Evolutionary conservation across 2,329 filamentous ascomycete genomes (phyloP).

Genomic region (Ophiocordyceps sinensis): DNA sequence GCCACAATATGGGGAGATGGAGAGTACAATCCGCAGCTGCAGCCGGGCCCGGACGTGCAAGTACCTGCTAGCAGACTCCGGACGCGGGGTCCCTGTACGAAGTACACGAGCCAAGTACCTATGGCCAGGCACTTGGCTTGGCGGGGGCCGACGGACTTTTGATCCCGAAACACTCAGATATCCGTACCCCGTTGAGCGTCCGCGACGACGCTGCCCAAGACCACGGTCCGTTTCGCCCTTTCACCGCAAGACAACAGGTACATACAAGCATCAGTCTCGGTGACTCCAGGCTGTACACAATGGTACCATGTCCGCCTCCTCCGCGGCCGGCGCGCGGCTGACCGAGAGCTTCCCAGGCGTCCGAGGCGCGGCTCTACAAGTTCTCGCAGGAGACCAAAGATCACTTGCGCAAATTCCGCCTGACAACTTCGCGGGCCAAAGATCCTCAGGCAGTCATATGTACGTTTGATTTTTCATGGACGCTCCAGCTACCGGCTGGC

Average conservation of each 20-base stretch:
- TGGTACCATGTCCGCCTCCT: not conserved
- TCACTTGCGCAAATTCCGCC: constrained; percentile 84
- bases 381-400: constrained; percentile 85
- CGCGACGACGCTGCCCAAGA: not conserved
- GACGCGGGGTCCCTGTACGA: too few relatives aligned
- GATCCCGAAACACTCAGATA: not conserved
- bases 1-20: too few relatives aligned
- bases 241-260: too few relatives aligned
- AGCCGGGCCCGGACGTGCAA: too few relatives aligned
- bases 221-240: too few relatives aligned
- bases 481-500: not conserved
- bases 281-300: not conserved
- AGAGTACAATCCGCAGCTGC: too few relatives aligned
- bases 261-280: too few relatives aligned
- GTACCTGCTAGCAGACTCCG: too few relatives aligned
- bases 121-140: too few relatives aligned
- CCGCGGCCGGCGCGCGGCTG: constrained; percentile 1
- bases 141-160: not conserved
- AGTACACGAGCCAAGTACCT: too few relatives aligned
- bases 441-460: constrained; percentile 87
- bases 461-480: constrained; percentile 27
- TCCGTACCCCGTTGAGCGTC: not conserved
- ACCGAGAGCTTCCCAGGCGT: constrained; percentile 24
- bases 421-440: constrained; percentile 76
- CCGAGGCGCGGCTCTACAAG: constrained; percentile 80